A percentile compares a stretch with the other conserved stretches of the same genome.
phyloP scores from a whole-genome alignment of 2,329 filamentous ascomycete genomes.

The Stachybotrys elegans region DNA sequence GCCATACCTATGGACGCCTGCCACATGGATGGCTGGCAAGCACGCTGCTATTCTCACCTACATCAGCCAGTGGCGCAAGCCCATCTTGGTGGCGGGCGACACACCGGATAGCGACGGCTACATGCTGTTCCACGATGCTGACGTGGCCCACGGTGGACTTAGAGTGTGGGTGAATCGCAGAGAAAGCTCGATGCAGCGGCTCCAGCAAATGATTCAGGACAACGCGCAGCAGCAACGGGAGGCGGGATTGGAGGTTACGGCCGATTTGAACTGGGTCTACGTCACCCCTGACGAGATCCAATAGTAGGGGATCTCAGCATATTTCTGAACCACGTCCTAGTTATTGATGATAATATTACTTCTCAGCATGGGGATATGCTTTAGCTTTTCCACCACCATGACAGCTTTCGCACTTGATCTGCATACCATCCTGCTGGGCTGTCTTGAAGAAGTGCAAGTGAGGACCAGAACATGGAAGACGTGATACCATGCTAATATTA shows the following conservation, averaged over 20 bases:
- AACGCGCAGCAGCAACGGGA: slow-evolving; percentile 26
- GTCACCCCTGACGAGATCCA: slow-evolving; percentile 34
- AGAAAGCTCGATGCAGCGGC: slow-evolving; percentile 25
- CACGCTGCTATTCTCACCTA: slow-evolving; percentile 37
- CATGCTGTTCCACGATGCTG: slow-evolving; percentile 40
- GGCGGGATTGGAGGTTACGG: slow-evolving; percentile 31
- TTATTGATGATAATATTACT: background rate
- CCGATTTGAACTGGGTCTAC: slow-evolving; percentile 39
- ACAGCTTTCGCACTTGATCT: no score
- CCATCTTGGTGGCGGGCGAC: slow-evolving; percentile 36
- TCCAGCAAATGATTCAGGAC: slow-evolving; percentile 31
- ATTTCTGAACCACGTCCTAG: background rate
- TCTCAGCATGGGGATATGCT: no score
- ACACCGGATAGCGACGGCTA: slow-evolving; percentile 37
- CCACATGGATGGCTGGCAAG: slow-evolving; percentile 38
- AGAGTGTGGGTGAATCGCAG: slow-evolving; percentile 37
- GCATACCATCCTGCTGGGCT: no score
- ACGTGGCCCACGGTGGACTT: slow-evolving; percentile 33
- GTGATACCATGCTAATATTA: no score
- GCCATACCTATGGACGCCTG: slow-evolving; percentile 36
- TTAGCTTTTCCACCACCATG: no score
- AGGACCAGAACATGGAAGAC: no score
- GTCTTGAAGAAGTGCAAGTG: no score
- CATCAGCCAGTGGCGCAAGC: slow-evolving; percentile 37
- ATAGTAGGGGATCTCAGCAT: slow-evolving; percentile 10